These are phyloP conservation scores for Neolentinus lepideus DNA, from an alignment of 1,284 basidiomycete species.

Conservation along the genomic window DNA sequence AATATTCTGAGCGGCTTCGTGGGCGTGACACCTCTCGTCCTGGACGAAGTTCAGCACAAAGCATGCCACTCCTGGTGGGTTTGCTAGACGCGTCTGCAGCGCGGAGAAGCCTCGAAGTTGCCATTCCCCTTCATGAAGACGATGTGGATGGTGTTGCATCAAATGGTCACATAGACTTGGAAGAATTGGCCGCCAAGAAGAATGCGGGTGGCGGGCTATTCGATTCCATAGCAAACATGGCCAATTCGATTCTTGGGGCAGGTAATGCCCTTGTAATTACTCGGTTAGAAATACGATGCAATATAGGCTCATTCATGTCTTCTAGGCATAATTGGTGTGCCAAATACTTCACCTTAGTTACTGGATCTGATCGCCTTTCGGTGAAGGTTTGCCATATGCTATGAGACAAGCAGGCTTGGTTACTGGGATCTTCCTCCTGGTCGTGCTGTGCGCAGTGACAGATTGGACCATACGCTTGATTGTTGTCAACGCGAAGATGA, in stretches of 20 bases:
- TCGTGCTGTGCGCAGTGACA: conserved; percentile 78
- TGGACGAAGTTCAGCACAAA: conserved; percentile 38
- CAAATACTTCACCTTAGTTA: neutral
- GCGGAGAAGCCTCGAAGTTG: conserved; percentile 45
- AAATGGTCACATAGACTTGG: conserved; percentile 46
- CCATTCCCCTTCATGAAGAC: conserved; percentile 38
- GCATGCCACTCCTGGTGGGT: conserved; percentile 72
- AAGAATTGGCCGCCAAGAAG: conserved; percentile 59
- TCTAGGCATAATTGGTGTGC: conserved; percentile 76
- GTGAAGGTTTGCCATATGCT: conserved; percentile 82
- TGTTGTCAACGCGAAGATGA: conserved; percentile 92
- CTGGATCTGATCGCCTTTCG: conserved; percentile 7
- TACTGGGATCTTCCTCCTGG: conserved; percentile 75
- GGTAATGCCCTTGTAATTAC: conserved; percentile 38
- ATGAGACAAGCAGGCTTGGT: conserved; percentile 91
- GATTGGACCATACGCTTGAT: conserved; percentile 99
- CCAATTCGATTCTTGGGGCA: conserved; percentile 95
- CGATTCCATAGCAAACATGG: conserved; percentile 89
- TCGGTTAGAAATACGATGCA: neutral
- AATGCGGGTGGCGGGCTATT: conserved; percentile 73
- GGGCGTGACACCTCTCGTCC: conserved; percentile 23
- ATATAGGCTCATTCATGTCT: conserved; percentile 9
- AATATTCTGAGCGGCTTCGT: conserved; percentile 31
- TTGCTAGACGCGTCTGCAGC: conserved; percentile 57
- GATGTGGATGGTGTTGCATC: conserved; percentile 22